Conservation (phyloP, 1,139 yeast species). For the Scheffersomyces titani region DNA sequence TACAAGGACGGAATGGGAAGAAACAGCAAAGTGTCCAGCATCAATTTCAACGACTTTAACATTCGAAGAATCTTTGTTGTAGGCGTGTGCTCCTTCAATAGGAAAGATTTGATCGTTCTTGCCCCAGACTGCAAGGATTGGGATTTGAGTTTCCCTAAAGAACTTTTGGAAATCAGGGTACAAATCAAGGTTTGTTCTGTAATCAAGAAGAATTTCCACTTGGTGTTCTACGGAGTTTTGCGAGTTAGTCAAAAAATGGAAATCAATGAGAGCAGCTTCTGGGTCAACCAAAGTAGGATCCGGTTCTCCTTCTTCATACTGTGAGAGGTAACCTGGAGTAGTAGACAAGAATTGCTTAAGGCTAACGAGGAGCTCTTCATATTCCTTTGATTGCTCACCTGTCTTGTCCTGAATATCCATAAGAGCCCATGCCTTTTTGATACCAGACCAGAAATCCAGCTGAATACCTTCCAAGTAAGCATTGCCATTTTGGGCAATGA, state of each 20-base stretch:
- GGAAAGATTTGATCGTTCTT: constrained; percentile 37
- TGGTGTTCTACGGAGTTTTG: constrained; percentile 31
- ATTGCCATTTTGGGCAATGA: constrained; percentile 45
- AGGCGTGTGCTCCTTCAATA: constrained; percentile 37
- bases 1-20: constrained; percentile 28
- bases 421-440: constrained; percentile 30
- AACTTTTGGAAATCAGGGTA: constrained; percentile 40
- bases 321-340: constrained; percentile 20
- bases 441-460: constrained; percentile 36
- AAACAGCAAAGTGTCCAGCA: constrained; percentile 44
- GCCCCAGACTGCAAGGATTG: constrained; percentile 46
- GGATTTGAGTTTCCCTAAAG: constrained; percentile 32
- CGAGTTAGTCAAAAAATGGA: constrained; percentile 17
- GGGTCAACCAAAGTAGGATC: constrained; percentile 28
- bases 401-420: constrained; percentile 7
- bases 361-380: constrained; percentile 10
- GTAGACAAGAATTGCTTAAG: constrained; percentile 17
- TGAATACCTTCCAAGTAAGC: constrained; percentile 43
- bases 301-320: constrained; percentile 30
- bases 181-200: constrained; percentile 28
- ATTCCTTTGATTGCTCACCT: constrained; percentile 1
- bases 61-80: constrained; percentile 28
- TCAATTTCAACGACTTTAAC: constrained; percentile 24
- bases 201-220: constrained; percentile 34
- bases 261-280: constrained; percentile 30